phyloP scores from a whole-genome alignment of 2,329 filamentous ascomycete genomes.

The Phymatotrichopsis omnivora region DNA sequence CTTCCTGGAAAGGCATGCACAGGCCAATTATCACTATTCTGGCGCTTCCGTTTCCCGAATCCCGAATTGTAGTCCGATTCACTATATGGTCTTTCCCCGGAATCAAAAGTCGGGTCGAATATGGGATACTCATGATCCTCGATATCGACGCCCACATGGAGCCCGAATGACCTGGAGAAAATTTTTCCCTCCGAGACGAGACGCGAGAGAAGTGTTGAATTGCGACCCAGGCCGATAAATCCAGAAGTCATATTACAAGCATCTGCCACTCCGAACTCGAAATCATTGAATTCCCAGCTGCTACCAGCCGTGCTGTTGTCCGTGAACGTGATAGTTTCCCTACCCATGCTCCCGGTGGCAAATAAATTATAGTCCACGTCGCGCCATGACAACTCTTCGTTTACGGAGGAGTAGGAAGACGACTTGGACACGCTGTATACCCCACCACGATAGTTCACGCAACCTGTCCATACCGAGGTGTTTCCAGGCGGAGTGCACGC shows the following conservation, averaged over 20 bases:
- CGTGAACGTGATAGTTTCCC: constrained; percentile 9
- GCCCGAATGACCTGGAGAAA: constrained; percentile 16
- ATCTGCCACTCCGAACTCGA: constrained; percentile 18
- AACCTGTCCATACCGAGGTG: background rate
- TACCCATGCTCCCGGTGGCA: constrained; percentile 13
- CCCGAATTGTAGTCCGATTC: constrained; percentile 10
- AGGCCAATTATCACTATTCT: background rate
- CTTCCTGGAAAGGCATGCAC: constrained; percentile 22
- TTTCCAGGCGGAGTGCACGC: constrained; percentile 16
- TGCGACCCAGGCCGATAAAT: constrained; percentile 19
- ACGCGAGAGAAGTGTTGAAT: constrained; percentile 19
- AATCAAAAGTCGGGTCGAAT: constrained; percentile 19
- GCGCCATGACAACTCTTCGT: constrained; percentile 4
- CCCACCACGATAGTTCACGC: constrained; percentile 18
- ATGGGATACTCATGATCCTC: constrained; percentile 12
- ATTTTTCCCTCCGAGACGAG: constrained; percentile 12
- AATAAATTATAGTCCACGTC: constrained; percentile 14
- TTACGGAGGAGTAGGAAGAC: constrained; percentile 5
- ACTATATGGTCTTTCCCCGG: constrained; percentile 1
- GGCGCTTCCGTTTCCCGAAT: constrained; percentile 3
- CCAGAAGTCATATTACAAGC: constrained; percentile 23
- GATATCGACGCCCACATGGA: constrained; percentile 25
- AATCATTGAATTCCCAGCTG: constrained; percentile 11
- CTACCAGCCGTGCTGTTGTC: background rate
- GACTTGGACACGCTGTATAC: constrained; percentile 13